A percentile compares a stretch with the other conserved stretches of the same genome.
phyloP scores from a whole-genome alignment of 306 rosid genomes.

The Vachellia collinsii region DNA sequence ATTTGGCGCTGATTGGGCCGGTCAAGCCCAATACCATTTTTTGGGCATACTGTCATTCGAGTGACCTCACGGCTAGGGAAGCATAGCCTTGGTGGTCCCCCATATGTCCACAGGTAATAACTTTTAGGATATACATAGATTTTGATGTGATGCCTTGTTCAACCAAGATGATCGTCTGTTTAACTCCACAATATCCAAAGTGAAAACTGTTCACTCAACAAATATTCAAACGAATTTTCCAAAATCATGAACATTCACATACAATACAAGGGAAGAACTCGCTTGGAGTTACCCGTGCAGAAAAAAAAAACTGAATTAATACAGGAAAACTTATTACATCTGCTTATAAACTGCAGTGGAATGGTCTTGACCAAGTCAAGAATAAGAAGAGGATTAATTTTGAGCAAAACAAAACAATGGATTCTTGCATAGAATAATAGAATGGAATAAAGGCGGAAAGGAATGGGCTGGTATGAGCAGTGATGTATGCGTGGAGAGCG shows the following conservation, averaged over 20 bases:
- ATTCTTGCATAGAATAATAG: not conserved
- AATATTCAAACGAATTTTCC: not conserved
- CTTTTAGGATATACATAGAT: not conserved
- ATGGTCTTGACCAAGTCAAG: not conserved
- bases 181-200: not conserved
- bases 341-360: not conserved
- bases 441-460: no score
- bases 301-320: not conserved
- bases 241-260: not conserved
- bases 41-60: no score
- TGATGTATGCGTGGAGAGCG: not conserved
- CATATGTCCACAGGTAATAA: not conserved
- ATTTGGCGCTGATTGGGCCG: no score
- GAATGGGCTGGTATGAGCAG: not conserved
- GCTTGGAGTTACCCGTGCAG: no score
- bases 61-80: conserved; percentile 28
- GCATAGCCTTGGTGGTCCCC: conserved; percentile 5
- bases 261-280: not conserved
- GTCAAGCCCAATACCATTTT: no score
- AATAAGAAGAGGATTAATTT: not conserved
- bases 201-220: not conserved
- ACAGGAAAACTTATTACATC: not conserved
- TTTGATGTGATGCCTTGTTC: not conserved
- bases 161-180: not conserved
- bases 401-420: not conserved